Conservation (phyloP, 176 grass and related monocot genomes). For the Urochloa ruziziensis region DNA sequence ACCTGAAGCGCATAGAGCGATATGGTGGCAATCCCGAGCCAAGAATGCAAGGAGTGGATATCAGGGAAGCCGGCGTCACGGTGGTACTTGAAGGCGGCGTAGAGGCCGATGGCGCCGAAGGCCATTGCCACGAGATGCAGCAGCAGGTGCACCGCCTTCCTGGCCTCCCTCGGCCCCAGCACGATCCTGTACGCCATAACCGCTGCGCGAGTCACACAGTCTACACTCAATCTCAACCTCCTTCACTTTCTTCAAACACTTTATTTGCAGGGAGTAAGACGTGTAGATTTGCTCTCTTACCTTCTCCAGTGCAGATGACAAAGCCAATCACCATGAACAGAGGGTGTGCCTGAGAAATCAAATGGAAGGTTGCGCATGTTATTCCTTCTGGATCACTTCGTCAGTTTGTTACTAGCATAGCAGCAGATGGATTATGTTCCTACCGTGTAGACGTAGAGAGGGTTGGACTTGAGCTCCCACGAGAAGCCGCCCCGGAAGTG, state of each 20-base stretch:
- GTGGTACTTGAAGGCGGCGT: slow-evolving; percentile 46
- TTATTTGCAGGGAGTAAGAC: background rate
- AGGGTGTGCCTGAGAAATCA: slow-evolving; percentile 35
- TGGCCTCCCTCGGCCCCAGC: slow-evolving; percentile 11
- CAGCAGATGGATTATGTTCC: background rate
- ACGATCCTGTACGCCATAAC: slow-evolving; percentile 52
- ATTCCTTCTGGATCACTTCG: background rate
- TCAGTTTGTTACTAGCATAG: background rate
- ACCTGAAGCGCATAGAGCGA: slow-evolving; percentile 52
- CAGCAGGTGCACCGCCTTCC: slow-evolving; percentile 43
- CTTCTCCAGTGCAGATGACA: slow-evolving; percentile 55
- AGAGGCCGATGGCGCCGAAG: slow-evolving; percentile 38
- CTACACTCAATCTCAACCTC: background rate
- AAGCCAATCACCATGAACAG: slow-evolving; percentile 57
- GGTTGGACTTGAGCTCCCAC: background rate
- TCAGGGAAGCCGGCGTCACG: background rate
- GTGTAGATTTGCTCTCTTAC: background rate
- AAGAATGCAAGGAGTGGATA: slow-evolving; percentile 45
- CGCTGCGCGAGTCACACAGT: slow-evolving; percentile 24
- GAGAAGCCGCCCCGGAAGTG: slow-evolving; percentile 40
- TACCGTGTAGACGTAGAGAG: slow-evolving; percentile 26
- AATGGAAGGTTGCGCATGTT: background rate
- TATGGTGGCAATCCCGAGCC: slow-evolving; percentile 53
- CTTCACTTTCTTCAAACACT: background rate
- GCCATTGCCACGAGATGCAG: slow-evolving; percentile 38